Evolutionary conservation across 2,329 filamentous ascomycete species (phyloP), one percentile per base, ranked within the genome.

Genomic region (Dothiorella sarmentorum): DNA sequence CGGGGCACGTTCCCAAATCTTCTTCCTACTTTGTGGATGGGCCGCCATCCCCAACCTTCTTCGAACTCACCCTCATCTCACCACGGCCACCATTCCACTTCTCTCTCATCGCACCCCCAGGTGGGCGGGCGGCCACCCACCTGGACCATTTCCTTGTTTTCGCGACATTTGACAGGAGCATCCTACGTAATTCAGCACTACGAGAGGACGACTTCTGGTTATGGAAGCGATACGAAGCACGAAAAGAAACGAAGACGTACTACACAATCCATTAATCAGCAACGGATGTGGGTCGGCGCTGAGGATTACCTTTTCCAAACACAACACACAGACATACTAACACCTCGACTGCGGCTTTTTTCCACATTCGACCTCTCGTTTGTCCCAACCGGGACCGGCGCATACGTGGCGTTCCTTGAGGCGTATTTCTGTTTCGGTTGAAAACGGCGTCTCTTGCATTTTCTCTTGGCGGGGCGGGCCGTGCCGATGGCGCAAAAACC

Each of bases 401-500:
- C 49, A 53, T 53, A 53, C 49, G 49, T 53, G 49, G 33, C 49
- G 49, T 53, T 53, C 24, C 35, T 53, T 40, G 49, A 35, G 20
- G 49, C 49, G 49, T 11, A 38, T 38, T 20, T 53, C 31, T 53
- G 49, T 53, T 29, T 53, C 49, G 49, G 49, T 53, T 40, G 49
- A 53, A 53, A 53, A 53, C 49, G 49, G 49, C 49, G 49, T 27
- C 49, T 53, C 22, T 53, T 53, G 35, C 49, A 40, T 53, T 53
- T 31, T 53, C 40, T 26, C 49, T 53, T 53, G 49, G 49, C 49
- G 49, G 49, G 18, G 49, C 49, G 49, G 49, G 49, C 49, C 49
- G 49, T 53, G 49, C 49, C 49, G 49, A 53, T 53, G 49, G 35
- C 49, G 49, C 35, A 53, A 40, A 29, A 53, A 53, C 49, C 49